Evolutionary conservation across 1,284 basidiomycete genomes (phyloP).

Genomic region (Ganoderma lucidum): DNA sequence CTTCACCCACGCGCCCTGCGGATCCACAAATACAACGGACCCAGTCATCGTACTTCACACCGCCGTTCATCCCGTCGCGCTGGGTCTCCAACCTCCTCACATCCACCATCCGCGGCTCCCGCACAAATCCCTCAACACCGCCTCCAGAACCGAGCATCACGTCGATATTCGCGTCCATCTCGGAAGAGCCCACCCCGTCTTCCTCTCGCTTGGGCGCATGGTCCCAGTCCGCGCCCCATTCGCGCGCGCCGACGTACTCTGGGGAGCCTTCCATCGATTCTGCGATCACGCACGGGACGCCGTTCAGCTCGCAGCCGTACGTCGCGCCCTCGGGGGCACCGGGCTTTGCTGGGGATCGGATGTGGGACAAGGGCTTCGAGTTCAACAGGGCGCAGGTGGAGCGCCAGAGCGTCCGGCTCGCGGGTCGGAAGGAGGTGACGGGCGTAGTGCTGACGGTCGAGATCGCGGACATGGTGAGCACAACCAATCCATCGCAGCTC

Average conservation of each 20-base stretch:
- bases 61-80: slow-evolving; percentile 45
- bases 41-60: slow-evolving; percentile 46
- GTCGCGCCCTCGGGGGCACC: slow-evolving; percentile 80
- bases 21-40: slow-evolving; percentile 42
- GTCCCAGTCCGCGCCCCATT: slow-evolving; percentile 27
- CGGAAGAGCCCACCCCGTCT: slow-evolving; percentile 46
- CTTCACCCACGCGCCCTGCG: slow-evolving; percentile 38
- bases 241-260: slow-evolving; percentile 25
- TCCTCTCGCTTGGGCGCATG: slow-evolving; percentile 22
- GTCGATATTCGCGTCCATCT: slow-evolving; percentile 40
- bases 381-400: slow-evolving; percentile 45
- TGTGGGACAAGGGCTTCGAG: slow-evolving; percentile 48
- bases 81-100: slow-evolving; percentile 51
- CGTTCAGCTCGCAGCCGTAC: slow-evolving; percentile 66
- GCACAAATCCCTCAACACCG: slow-evolving; percentile 16
- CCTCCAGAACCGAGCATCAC: slow-evolving; percentile 37
- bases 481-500: not conserved
- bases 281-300: slow-evolving; percentile 55
- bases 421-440: slow-evolving; percentile 61
- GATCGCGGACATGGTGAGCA: slow-evolving; percentile 67
- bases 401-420: slow-evolving; percentile 46
- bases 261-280: slow-evolving; percentile 11
- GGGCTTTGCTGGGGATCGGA: slow-evolving; percentile 65
- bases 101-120: slow-evolving; percentile 45
- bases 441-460: slow-evolving; percentile 57